Evolutionary conservation across 2,329 filamentous ascomycete genomes (phyloP), one percentile per base, ranked within the genome.

Genomic region (Alternaria triticina): DNA sequence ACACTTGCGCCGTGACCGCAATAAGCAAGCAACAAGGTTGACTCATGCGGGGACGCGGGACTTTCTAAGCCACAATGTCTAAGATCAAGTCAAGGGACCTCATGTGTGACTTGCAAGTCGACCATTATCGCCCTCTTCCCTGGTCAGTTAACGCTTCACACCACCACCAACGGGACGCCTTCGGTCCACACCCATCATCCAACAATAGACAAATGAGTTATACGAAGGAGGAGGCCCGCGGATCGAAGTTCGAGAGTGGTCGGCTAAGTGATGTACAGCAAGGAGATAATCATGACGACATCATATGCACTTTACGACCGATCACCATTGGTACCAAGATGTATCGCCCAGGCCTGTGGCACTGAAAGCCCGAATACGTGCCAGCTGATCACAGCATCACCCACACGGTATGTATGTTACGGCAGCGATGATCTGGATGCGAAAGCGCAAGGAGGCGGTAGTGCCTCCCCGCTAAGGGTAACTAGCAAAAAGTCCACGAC

Each of bases 31-130:
- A 33, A 20, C 25, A 43, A 57, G 55, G 55, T 54, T 54, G 23
- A 54, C 13, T 36, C 59, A 59, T 62, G 55, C 43, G 55, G 59
- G 25, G 47, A 23, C 57, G 27, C 54, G 54, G 54, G 54, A 56
- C 20, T 56, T 46, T 46, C 25, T 43, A 56, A 56, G 54, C 43
- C 54, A 56, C 22, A 43, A 46, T 33, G 27, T 47, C 54, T 23
- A 15, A 45, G 22, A 44, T 33, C 11, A 46, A n/a, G 30, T 30
- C 30, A 36, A 40, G 13, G 25, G 49, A 52, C 25, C 54, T 17
- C 33, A 20, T 47, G 43, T 47, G 27, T 56, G 43, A 23, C 49
- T 22, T 22, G 20, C 28, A 40, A 5, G 5, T 52, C 20, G 49
- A 52, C 20, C 30, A 20, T 40, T 52, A n/a, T 52, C 13, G 49